Base-by-base conservation (phyloP, 164 flowering plant species). In the Chimonanthus salicifolius region DNA sequence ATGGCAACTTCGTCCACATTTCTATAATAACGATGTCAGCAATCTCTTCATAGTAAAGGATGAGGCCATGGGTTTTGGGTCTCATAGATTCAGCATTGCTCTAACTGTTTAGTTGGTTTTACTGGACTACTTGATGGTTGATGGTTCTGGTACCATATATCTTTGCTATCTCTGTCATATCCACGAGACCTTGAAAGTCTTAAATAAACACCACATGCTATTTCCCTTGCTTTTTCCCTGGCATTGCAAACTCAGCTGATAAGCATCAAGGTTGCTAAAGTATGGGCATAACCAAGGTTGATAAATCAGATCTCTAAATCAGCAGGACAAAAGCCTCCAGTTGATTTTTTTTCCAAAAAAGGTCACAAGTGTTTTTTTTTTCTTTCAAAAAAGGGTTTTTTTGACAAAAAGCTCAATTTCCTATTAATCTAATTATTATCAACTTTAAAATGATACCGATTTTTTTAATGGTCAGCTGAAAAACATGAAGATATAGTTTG, bases 211-310 rank as follows among this genome's bases (percentile, higher is more conserved):
- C 15, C 60, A 54, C 60, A 13, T 54, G 63, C 71, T 76, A 67
- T 49, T 67, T 76, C 43, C 63, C 71, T 3, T 67, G 33, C 20
- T 58, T 71, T 67, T 67, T 76, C 63, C 78, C 78, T 76, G 78
- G 62, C 74, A 76, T 33, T 21, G 64, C 44, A 74, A 45, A 51
- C 7, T 67, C 54, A 58, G 7, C 49, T 2, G 21, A 51, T 74
- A 46, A 74, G 71, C 5, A 58, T 54, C 50, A 54, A 50, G 16
- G n/a, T 13, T 11, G 11, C 60, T 54, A n/a, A 54, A 13, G 11
- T n/a, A 54, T 54, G 60, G 33, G 5, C 60, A 54, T 13, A 54
- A 9, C n/a, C 60, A 54, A 54, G 11, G 16, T 54, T 54, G 11
- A 54, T 11, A 13, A 54, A 9, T 54, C 60, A 54, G 16, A 13